Conservation (phyloP, 805 yeast genomes). For the Myxozyma mucilagina region DNA sequence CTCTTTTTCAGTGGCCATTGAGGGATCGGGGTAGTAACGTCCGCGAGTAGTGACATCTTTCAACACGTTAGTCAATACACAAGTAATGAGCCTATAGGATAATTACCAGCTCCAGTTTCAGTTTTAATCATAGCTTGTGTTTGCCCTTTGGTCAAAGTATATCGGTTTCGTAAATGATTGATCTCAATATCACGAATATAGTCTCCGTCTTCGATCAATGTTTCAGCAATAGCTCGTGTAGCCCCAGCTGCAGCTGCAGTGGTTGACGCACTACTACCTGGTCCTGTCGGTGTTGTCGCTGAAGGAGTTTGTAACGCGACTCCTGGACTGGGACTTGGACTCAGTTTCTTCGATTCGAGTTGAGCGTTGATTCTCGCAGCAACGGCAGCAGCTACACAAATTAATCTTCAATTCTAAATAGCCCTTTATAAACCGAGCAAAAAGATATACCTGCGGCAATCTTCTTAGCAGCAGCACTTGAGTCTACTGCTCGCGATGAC, state of each 20-base stretch:
- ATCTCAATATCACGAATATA: constrained; percentile 38
- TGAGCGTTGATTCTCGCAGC: constrained; percentile 42
- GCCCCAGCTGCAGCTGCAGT: background rate
- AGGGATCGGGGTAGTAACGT: constrained; percentile 41
- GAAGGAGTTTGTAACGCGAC: background rate
- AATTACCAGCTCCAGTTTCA: constrained; percentile 37
- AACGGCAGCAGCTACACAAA: constrained; percentile 34
- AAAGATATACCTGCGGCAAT: constrained; percentile 31
- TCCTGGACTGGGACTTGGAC: background rate
- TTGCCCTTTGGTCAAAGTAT: constrained; percentile 40
- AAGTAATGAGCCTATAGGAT: background rate
- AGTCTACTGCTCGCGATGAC: background rate
- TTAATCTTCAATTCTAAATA: background rate
- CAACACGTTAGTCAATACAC: background rate
- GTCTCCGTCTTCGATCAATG: constrained; percentile 25
- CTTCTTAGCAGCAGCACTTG: constrained; percentile 12
- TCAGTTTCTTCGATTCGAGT: constrained; percentile 24
- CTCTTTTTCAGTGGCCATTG: constrained; percentile 37
- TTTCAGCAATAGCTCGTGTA: constrained; percentile 3
- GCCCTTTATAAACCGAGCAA: background rate
- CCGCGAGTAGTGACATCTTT: constrained; percentile 40
- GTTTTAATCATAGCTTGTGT: constrained; percentile 38
- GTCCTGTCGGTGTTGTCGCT: background rate
- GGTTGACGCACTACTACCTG: background rate
- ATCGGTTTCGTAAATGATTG: constrained; percentile 42